Evolutionary conservation across 495 filamentous ascomycete species (phyloP).

Genomic region (Usnea hakonensis): DNA sequence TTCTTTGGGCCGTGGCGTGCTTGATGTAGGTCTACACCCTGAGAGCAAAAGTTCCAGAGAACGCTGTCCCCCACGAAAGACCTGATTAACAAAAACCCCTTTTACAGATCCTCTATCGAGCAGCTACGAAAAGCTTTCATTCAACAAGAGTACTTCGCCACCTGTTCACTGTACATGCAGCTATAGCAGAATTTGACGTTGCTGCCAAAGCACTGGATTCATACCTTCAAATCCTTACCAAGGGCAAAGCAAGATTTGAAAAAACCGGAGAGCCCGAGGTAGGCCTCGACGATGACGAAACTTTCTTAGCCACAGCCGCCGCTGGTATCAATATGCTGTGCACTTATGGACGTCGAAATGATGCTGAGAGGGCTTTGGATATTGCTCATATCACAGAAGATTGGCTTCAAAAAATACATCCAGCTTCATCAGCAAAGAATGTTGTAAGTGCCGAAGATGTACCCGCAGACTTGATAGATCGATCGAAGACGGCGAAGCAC

Average conservation of each 20-base stretch:
- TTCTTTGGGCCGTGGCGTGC: conserved; percentile 58
- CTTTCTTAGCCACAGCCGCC: conserved; percentile 63
- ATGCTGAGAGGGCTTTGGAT: conserved; percentile 67
- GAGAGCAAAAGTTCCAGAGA: neutral
- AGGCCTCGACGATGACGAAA: conserved; percentile 68
- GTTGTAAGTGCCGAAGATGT: conserved; percentile 33
- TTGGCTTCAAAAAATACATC: conserved; percentile 47
- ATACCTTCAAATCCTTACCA: conserved; percentile 77
- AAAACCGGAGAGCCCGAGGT: conserved; percentile 66
- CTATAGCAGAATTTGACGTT: conserved; percentile 79
- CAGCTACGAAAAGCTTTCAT: conserved; percentile 87
- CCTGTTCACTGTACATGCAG: conserved; percentile 78
- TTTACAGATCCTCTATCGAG: conserved; percentile 67
- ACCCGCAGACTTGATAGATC: conserved; percentile 20
- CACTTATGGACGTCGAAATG: conserved; percentile 62
- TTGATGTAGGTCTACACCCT: conserved; percentile 49
- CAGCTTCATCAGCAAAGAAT: conserved; percentile 28
- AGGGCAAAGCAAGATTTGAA: conserved; percentile 68
- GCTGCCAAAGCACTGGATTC: conserved; percentile 82
- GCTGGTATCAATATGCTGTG: conserved; percentile 75
- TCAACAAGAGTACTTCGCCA: conserved; percentile 80
- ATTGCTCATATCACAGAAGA: conserved; percentile 58
- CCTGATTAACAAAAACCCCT: neutral
- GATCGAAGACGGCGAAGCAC: conserved; percentile 22
- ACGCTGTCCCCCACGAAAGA: too few relatives aligned